A percentile compares a stretch with the other conserved stretches of the same genome.
These are phyloP conservation scores for Secale cereale DNA, from an alignment of 176 grass and related monocot genomes.

Conservation along the genomic window DNA sequence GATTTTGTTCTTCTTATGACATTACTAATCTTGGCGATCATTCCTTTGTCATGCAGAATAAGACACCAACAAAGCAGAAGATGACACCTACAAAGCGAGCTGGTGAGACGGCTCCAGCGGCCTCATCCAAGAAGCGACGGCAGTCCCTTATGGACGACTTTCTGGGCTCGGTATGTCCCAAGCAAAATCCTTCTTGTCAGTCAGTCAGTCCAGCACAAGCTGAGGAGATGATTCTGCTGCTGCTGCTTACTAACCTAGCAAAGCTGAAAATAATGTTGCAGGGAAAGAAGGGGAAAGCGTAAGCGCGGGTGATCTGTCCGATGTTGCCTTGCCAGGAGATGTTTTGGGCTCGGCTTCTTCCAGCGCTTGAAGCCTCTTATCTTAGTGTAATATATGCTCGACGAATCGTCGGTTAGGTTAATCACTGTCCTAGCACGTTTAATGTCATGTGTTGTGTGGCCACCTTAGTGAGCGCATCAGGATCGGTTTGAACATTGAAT, in stretches of 20 bases:
- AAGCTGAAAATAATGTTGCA: conserved; percentile 24
- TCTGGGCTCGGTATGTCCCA: conserved; percentile 51
- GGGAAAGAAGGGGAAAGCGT: conserved; percentile 18
- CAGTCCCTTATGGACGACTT: conserved; percentile 88
- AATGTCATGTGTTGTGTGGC: neutral
- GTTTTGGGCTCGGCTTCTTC: neutral
- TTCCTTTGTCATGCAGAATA: conserved; percentile 46
- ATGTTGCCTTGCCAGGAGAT: neutral
- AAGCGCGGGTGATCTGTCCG: conserved; percentile 33
- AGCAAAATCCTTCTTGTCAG: neutral
- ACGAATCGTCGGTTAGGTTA: conserved; percentile 14
- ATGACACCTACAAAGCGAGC: conserved; percentile 77
- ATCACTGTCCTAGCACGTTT: neutral
- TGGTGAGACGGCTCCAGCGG: conserved; percentile 55
- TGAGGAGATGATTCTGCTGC: neutral
- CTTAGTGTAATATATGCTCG: neutral
- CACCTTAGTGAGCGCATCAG: neutral
- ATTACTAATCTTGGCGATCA: neutral
- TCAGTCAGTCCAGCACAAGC: neutral
- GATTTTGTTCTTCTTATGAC: neutral
- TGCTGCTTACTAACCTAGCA: neutral
- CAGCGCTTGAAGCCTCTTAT: neutral
- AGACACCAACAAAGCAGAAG: conserved; percentile 62
- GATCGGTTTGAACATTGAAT: neutral
- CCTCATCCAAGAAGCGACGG: conserved; percentile 65